phyloP scores from a whole-genome alignment of 371 early-diverging fungal species.

The Nematocida parisii region DNA sequence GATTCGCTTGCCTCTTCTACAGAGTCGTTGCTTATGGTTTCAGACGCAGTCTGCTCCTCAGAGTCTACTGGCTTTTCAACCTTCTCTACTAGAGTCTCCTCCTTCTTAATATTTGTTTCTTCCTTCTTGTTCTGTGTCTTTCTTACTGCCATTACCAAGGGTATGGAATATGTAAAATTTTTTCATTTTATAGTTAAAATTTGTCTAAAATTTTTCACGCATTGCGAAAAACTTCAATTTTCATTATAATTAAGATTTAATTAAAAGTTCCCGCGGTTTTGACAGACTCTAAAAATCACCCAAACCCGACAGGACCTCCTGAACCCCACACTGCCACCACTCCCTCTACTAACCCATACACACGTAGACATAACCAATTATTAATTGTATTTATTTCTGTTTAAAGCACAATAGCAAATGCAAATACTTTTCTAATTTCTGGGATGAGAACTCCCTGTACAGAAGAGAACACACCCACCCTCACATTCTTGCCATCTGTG shows the following conservation, averaged over 20 bases:
- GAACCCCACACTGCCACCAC: too few relatives aligned
- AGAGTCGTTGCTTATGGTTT: slow-evolving; percentile 21
- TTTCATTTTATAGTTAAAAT: slow-evolving; percentile 24
- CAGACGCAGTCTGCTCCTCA: slow-evolving; percentile 39
- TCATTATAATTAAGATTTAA: neutral
- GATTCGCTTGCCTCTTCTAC: slow-evolving; percentile 18
- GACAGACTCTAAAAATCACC: too few relatives aligned
- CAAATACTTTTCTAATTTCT: slow-evolving; percentile 7
- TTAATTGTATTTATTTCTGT: neutral
- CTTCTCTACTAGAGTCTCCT: slow-evolving; percentile 16
- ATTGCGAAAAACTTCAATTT: neutral
- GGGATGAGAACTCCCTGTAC: slow-evolving; percentile 8
- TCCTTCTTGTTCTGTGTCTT: slow-evolving; percentile 42
- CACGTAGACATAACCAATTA: neutral
- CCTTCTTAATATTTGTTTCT: slow-evolving; percentile 28
- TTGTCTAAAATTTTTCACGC: neutral
- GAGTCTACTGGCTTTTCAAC: slow-evolving; percentile 16
- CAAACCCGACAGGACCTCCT: too few relatives aligned
- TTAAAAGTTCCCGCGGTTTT: too few relatives aligned
- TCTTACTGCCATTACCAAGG: slow-evolving; percentile 54
- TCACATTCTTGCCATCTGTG: neutral
- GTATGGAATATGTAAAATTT: slow-evolving; percentile 10
- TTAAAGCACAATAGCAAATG: neutral
- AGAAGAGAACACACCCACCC: slow-evolving; percentile 7
- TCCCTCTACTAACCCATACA: neutral